Conservation (phyloP, 352 stramenopile genomes). For the Phytophthora lateralis region DNA sequence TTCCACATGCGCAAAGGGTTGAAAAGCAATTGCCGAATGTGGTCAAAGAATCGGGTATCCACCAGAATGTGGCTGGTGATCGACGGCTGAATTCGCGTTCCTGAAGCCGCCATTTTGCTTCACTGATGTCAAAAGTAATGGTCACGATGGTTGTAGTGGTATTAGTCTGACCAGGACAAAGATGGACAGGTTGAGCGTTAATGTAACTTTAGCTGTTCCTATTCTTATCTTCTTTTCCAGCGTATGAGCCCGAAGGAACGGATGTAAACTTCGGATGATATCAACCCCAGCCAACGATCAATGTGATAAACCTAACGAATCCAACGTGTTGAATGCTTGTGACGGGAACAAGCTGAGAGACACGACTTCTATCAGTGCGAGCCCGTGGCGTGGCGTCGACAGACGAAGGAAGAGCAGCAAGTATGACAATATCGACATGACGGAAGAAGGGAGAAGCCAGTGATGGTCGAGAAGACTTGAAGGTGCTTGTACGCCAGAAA, state of each 20-base stretch:
- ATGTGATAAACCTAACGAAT: no score
- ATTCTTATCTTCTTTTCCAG: not conserved
- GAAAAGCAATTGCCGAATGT: not conserved
- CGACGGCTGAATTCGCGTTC: not conserved
- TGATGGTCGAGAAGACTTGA: not conserved
- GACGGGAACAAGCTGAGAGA: no score
- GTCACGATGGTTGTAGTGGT: no score
- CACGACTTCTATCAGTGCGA: no score
- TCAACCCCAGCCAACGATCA: no score
- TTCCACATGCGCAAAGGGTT: not conserved
- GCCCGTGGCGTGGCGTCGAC: no score
- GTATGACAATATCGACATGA: not conserved
- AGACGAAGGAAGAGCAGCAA: no score
- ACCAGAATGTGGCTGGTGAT: not conserved
- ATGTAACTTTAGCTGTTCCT: not conserved
- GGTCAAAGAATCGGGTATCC: not conserved
- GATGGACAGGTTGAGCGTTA: no score
- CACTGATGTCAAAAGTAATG: not conserved
- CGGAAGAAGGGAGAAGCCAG: conserved; percentile 7
- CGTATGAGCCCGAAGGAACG: no score
- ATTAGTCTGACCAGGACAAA: not conserved
- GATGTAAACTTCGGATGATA: no score
- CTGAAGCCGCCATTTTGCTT: not conserved
- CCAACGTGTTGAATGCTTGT: no score
- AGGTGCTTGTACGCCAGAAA: not conserved